Conservation (phyloP, 768 basidiomycete species). For the Xerocomellus dryophilus region DNA sequence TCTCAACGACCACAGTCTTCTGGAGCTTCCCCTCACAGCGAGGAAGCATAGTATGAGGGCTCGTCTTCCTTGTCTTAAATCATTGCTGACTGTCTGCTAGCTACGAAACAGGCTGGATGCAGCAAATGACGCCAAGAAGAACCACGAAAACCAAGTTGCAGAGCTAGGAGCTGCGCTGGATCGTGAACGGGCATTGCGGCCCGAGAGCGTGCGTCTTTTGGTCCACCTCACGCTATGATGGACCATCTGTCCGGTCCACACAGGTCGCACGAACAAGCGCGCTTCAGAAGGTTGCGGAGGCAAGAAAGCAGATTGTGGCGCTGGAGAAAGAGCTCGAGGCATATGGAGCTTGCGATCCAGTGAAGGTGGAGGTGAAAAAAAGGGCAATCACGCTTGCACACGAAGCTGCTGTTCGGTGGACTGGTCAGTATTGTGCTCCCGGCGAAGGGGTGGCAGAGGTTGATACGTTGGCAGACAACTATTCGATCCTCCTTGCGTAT, state of each 20-base stretch:
- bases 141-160: slow-evolving; percentile 44
- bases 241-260: not conserved
- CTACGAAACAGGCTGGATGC: slow-evolving; percentile 53
- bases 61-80: not conserved
- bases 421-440: slow-evolving; percentile 53
- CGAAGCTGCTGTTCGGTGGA: slow-evolving; percentile 85
- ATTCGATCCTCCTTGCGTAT: slow-evolving; percentile 58
- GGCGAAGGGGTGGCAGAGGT: not conserved
- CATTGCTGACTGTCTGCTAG: slow-evolving; percentile 33
- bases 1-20: slow-evolving; percentile 55
- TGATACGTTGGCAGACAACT: slow-evolving; percentile 54
- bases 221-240: not conserved
- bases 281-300: slow-evolving; percentile 46
- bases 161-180: slow-evolving; percentile 50
- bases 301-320: slow-evolving; percentile 46
- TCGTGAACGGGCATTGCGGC: slow-evolving; percentile 50
- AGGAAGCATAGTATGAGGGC: slow-evolving; percentile 60
- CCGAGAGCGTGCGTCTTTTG: slow-evolving; percentile 48
- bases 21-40: slow-evolving; percentile 94
- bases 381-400: slow-evolving; percentile 72
- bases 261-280: slow-evolving; percentile 58
- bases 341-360: slow-evolving; percentile 84
- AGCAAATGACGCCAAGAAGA: slow-evolving; percentile 45
- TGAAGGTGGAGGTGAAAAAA: slow-evolving; percentile 72
- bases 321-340: slow-evolving; percentile 69